A percentile compares a stretch with the other conserved stretches of the same genome.
phyloP scores from a whole-genome alignment of 2,329 filamentous ascomycete genomes.

The Claviceps humidiphila region DNA sequence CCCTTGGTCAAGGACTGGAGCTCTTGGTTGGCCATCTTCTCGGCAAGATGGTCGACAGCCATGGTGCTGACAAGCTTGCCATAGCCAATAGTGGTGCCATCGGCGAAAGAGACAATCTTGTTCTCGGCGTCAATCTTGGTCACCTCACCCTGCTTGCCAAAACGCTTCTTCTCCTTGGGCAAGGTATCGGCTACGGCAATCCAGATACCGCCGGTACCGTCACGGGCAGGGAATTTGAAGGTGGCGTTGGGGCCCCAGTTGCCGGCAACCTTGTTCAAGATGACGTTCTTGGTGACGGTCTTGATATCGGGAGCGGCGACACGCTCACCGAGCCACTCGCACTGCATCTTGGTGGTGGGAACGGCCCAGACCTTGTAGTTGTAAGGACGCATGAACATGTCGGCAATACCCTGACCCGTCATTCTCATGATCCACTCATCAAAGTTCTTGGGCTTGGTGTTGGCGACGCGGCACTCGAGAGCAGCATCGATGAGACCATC shows the following conservation, averaged over 20 bases:
- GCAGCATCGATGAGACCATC: constrained; percentile 94
- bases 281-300: constrained; percentile 82
- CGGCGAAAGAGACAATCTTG: constrained; percentile 69
- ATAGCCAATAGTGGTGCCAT: constrained; percentile 83
- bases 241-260: constrained; percentile 98
- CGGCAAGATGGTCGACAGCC: constrained; percentile 78
- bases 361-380: constrained; percentile 99
- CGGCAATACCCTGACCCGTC: constrained; percentile 77
- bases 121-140: constrained; percentile 74
- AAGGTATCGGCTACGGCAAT: constrained; percentile 90
- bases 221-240: constrained; percentile 92
- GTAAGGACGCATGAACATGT: constrained; percentile 98
- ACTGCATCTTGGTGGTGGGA: constrained; percentile 99
- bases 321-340: constrained; percentile 94
- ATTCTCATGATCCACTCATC: constrained; percentile 97
- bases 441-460: constrained; percentile 89
- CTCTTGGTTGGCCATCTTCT: constrained; percentile 79
- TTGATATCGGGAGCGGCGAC: constrained; percentile 95
- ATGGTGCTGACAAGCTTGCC: constrained; percentile 91
- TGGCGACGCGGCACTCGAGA: constrained; percentile 71
- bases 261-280: constrained; percentile 88
- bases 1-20: constrained; percentile 73
- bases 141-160: constrained; percentile 74
- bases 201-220: constrained; percentile 98
- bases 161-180: constrained; percentile 81